These are phyloP conservation scores for Geotrichum ghanense DNA, from an alignment of 805 yeast genomes.

Conservation along the genomic window DNA sequence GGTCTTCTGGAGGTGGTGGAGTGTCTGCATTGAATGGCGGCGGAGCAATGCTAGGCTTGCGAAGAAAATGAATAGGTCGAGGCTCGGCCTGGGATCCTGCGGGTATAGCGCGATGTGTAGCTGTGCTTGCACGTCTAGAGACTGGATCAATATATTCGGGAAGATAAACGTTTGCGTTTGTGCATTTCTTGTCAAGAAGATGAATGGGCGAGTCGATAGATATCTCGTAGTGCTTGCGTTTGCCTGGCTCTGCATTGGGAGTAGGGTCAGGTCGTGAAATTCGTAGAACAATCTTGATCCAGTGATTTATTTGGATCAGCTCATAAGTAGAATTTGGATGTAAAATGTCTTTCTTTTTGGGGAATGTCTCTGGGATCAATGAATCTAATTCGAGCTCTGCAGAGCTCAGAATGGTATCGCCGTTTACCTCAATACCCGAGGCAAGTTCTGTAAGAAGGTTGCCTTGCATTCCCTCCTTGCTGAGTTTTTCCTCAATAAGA, in stretches of 20 bases:
- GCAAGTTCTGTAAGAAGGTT: conserved; percentile 15
- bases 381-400: conserved; percentile 66
- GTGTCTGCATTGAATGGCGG: conserved; percentile 47
- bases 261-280: conserved; percentile 54
- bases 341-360: conserved; percentile 34
- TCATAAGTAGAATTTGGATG: conserved; percentile 82
- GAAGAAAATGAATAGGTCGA: conserved; percentile 42
- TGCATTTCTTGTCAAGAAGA: conserved; percentile 59
- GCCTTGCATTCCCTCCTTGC: conserved; percentile 21
- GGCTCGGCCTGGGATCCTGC: conserved; percentile 3
- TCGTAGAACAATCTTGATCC: conserved; percentile 85
- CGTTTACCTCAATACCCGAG: conserved; percentile 19
- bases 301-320: conserved; percentile 81
- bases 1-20: conserved; percentile 23
- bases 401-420: conserved; percentile 4
- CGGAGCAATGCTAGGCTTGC: conserved; percentile 49
- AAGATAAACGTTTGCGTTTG: conserved; percentile 24
- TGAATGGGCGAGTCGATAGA: conserved; percentile 92
- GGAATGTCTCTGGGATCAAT: conserved; percentile 61
- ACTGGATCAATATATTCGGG: conserved; percentile 25
- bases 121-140: conserved; percentile 10
- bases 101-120: conserved; percentile 2
- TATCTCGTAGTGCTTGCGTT: conserved; percentile 86
- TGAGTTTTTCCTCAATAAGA: conserved; percentile 58
- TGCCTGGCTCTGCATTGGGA: conserved; percentile 23